Evolutionary conservation across 805 yeast genomes (phyloP).

Genomic region (Schwanniomyces sp.): DNA sequence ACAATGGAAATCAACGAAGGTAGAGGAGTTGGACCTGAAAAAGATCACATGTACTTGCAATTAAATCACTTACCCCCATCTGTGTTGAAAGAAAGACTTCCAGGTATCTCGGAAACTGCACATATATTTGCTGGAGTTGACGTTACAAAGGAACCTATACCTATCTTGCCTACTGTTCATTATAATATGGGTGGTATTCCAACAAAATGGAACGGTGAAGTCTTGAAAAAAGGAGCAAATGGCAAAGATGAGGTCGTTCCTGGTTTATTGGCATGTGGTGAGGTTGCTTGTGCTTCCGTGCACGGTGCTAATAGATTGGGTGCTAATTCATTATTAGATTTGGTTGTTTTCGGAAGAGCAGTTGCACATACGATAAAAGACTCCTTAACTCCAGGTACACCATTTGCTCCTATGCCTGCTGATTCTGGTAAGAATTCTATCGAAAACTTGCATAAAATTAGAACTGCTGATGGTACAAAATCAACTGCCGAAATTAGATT

Average conservation of each 20-base stretch:
- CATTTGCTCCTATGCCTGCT: slow-evolving; percentile 77
- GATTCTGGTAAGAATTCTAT: slow-evolving; percentile 89
- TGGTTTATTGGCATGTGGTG: slow-evolving; percentile 97
- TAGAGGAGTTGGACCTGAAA: slow-evolving; percentile 96
- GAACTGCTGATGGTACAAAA: slow-evolving; percentile 80
- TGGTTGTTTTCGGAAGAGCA: slow-evolving; percentile 98
- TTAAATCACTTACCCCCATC: slow-evolving; percentile 89
- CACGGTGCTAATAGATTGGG: slow-evolving; percentile 99
- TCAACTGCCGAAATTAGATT: slow-evolving; percentile 86
- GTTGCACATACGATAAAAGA: slow-evolving; percentile 91
- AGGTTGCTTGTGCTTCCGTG: slow-evolving; percentile 97
- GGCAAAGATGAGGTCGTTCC: slow-evolving; percentile 92
- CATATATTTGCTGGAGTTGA: slow-evolving; percentile 98
- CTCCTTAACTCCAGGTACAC: slow-evolving; percentile 81
- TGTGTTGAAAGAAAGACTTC: slow-evolving; percentile 91
- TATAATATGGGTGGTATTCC: slow-evolving; percentile 99
- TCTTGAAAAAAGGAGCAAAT: slow-evolving; percentile 70
- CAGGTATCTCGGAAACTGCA: slow-evolving; percentile 99
- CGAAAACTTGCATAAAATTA: slow-evolving; percentile 82
- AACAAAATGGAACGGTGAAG: slow-evolving; percentile 97
- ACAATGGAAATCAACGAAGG: slow-evolving; percentile 98
- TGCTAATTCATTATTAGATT: slow-evolving; percentile 93
- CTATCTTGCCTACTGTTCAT: slow-evolving; percentile 96
- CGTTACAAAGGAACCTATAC: slow-evolving; percentile 98
- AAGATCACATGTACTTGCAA: slow-evolving; percentile 94